phyloP scores from a whole-genome alignment of 2,329 filamentous ascomycete genomes.

The Sodiomyces alkalinus region DNA sequence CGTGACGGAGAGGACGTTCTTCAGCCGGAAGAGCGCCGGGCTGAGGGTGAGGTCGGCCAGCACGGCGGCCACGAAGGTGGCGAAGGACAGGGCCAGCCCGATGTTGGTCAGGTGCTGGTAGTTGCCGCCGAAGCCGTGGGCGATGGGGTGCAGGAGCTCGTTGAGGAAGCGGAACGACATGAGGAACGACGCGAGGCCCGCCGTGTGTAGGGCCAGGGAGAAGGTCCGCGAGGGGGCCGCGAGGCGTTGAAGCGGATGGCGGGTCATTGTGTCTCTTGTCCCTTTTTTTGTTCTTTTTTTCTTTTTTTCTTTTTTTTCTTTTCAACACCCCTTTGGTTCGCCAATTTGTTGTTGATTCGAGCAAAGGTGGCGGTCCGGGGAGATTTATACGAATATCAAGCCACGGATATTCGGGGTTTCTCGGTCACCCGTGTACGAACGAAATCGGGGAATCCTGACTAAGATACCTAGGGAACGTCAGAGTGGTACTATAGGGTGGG shows the following conservation, averaged over 20 bases:
- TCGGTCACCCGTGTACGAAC: too few relatives aligned
- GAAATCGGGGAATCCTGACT: too few relatives aligned
- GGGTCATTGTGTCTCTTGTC: slow-evolving; percentile 25
- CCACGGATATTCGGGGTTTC: too few relatives aligned
- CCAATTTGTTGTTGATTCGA: slow-evolving; percentile 1
- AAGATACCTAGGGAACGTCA: too few relatives aligned
- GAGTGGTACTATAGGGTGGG: too few relatives aligned
- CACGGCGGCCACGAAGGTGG: slow-evolving; percentile 46
- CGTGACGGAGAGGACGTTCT: slow-evolving; percentile 52
- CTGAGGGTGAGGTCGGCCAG: slow-evolving; percentile 49
- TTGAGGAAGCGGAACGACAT: slow-evolving; percentile 37
- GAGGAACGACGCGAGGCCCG: slow-evolving; percentile 35
- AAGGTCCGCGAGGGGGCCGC: slow-evolving; percentile 47
- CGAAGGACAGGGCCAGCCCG: slow-evolving; percentile 44
- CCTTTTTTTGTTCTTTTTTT: too few relatives aligned
- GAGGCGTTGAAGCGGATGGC: slow-evolving; percentile 51
- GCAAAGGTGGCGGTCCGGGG: slow-evolving; percentile 2
- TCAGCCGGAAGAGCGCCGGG: slow-evolving; percentile 42
- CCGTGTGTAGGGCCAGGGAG: slow-evolving; percentile 46
- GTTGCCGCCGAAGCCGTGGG: slow-evolving; percentile 48
- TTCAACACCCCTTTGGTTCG: too few relatives aligned
- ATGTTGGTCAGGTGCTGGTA: slow-evolving; percentile 64
- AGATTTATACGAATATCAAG: too few relatives aligned
- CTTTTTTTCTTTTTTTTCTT: too few relatives aligned
- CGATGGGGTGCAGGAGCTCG: slow-evolving; percentile 34